These are phyloP conservation scores for Solanum pinnatisectum DNA, from an alignment of 257 asterid genomes.

Conservation along the genomic window DNA sequence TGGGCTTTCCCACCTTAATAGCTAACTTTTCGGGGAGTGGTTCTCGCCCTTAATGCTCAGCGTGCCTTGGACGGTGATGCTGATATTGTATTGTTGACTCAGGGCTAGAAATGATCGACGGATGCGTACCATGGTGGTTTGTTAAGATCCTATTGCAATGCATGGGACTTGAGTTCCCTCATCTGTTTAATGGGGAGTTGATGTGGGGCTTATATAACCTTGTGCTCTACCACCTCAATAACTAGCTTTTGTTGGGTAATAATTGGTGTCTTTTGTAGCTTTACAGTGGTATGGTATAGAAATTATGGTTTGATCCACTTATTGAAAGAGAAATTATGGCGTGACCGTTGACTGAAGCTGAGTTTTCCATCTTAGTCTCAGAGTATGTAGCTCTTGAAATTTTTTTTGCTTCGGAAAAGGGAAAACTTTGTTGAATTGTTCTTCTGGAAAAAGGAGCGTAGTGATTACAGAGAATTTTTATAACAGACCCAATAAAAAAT, in stretches of 20 bases:
- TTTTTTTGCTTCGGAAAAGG: background rate
- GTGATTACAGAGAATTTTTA: background rate
- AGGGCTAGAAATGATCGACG: background rate
- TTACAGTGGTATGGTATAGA: background rate
- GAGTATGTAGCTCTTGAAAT: background rate
- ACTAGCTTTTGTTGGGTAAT: background rate
- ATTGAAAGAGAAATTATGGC: background rate
- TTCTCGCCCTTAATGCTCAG: background rate
- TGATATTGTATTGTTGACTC: background rate
- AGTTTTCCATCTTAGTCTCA: background rate
- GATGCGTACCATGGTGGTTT: background rate
- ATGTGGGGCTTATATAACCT: background rate
- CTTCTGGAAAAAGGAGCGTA: background rate
- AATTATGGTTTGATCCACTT: background rate
- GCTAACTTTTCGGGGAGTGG: background rate
- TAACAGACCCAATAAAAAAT: background rate
- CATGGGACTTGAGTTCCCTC: background rate
- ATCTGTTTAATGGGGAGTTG: background rate
- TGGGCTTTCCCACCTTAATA: background rate
- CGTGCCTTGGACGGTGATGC: background rate
- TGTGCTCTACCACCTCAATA: background rate
- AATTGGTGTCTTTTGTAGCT: background rate
- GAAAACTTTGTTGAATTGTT: background rate
- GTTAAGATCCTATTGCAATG: background rate
- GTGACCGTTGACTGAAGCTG: background rate